phyloP scores from a whole-genome alignment of 2,329 filamentous ascomycete genomes.

The Fusarium sulawesiense region DNA sequence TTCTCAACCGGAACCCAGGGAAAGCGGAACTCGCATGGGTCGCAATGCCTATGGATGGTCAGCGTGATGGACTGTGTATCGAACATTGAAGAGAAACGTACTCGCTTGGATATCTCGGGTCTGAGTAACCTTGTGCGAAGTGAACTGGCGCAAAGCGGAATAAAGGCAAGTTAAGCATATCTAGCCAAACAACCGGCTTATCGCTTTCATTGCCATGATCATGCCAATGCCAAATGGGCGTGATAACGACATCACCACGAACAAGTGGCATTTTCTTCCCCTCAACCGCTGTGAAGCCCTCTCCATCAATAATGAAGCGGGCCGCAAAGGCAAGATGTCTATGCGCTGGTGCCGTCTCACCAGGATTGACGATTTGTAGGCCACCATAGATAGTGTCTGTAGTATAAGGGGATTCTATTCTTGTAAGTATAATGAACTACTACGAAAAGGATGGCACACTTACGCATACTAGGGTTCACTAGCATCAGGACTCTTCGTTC shows the following conservation, averaged over 20 bases:
- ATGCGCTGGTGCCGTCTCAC: constrained; percentile 66
- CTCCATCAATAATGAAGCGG: constrained; percentile 68
- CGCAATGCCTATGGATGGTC: constrained; percentile 42
- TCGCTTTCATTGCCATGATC: constrained; percentile 69
- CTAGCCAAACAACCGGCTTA: constrained; percentile 67
- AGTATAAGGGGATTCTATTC: constrained; percentile 59
- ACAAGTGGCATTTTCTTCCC: constrained; percentile 63
- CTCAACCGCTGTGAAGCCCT: constrained; percentile 68
- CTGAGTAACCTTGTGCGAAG: constrained; percentile 63
- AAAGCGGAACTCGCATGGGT: constrained; percentile 55
- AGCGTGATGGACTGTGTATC: background rate
- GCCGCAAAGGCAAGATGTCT: constrained; percentile 67
- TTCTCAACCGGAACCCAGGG: constrained; percentile 58
- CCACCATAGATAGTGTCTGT: constrained; percentile 66
- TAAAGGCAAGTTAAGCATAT: constrained; percentile 65
- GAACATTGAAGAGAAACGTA: constrained; percentile 24
- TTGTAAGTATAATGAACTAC: background rate
- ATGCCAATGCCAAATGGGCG: constrained; percentile 69
- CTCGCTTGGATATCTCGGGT: constrained; percentile 61
- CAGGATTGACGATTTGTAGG: constrained; percentile 67
- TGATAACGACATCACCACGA: constrained; percentile 67
- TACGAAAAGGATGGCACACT: background rate
- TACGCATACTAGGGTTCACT: constrained; percentile 62
- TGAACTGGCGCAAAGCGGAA: constrained; percentile 64
- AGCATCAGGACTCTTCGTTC: constrained; percentile 58